Evolutionary conservation across 176 grass and related monocot species (phyloP).

Genomic region (Triticum turgidum): DNA sequence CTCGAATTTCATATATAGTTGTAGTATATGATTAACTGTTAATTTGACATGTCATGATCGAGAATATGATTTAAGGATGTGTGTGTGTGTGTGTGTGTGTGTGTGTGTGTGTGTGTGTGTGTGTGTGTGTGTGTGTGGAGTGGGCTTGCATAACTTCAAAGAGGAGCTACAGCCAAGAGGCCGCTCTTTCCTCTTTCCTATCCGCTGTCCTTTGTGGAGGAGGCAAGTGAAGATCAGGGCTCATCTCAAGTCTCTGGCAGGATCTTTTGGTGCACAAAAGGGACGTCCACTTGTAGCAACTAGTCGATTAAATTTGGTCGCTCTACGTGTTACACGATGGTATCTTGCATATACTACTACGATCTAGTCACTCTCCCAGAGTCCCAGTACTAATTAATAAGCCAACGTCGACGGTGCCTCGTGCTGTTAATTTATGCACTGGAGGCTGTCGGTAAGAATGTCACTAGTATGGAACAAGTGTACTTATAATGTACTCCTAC

Average conservation of each 20-base stretch:
- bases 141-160: conserved; percentile 54
- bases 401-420: neutral
- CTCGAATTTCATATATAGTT: neutral
- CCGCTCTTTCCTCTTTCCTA: conserved; percentile 1
- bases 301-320: neutral
- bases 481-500: too few species aligned
- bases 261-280: conserved; percentile 42
- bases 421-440: neutral
- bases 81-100: neutral
- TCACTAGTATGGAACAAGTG: too few species aligned
- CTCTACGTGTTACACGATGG: conserved; percentile 16
- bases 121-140: too few species aligned
- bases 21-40: neutral
- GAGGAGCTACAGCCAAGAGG: conserved; percentile 34
- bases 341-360: conserved; percentile 4
- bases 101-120: too few species aligned
- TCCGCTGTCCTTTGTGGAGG: conserved; percentile 26
- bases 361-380: neutral
- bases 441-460: neutral
- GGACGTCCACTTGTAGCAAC: conserved; percentile 24
- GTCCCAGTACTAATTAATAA: neutral
- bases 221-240: conserved; percentile 47
- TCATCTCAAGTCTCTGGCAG: conserved; percentile 30
- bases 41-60: neutral
- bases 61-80: neutral